phyloP scores from a whole-genome alignment of 148 eudicot species.

The Rhododendron vialii region DNA sequence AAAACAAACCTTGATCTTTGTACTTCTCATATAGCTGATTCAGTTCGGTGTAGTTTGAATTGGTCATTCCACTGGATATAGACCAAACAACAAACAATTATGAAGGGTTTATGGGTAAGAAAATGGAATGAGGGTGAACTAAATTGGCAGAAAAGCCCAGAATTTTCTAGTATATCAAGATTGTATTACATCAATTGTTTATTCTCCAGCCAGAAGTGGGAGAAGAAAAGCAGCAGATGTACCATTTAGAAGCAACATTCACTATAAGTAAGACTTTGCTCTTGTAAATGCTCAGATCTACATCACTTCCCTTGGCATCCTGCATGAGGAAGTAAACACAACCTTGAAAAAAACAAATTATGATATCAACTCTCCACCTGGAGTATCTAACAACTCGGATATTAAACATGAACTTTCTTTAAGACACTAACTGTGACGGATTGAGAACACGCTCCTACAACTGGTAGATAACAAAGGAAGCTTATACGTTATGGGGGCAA shows the following conservation, averaged over 20 bases:
- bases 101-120: background rate
- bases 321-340: slow-evolving; percentile 15
- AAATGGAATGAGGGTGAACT: background rate
- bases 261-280: slow-evolving; percentile 71
- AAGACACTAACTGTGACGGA: background rate
- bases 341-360: too few relatives aligned
- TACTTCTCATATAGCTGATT: slow-evolving; percentile 55
- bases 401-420: background rate
- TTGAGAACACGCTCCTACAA: too few relatives aligned
- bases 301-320: slow-evolving; percentile 69
- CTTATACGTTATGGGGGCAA: background rate
- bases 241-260: slow-evolving; percentile 89
- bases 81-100: background rate
- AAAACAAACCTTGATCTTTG: slow-evolving; percentile 58
- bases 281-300: slow-evolving; percentile 54
- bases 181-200: background rate
- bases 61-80: slow-evolving; percentile 70
- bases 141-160: background rate
- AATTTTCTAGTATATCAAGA: background rate
- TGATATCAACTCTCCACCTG: background rate
- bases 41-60: slow-evolving; percentile 59
- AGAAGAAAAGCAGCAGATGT: background rate
- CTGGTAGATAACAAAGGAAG: background rate
- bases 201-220: background rate
- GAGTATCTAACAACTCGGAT: background rate